Percentiles rank a stretch among this genome's conserved stretches.
These are phyloP conservation scores for Dioszegia crocea DNA, from an alignment of 768 basidiomycete species.

Conservation along the genomic window DNA sequence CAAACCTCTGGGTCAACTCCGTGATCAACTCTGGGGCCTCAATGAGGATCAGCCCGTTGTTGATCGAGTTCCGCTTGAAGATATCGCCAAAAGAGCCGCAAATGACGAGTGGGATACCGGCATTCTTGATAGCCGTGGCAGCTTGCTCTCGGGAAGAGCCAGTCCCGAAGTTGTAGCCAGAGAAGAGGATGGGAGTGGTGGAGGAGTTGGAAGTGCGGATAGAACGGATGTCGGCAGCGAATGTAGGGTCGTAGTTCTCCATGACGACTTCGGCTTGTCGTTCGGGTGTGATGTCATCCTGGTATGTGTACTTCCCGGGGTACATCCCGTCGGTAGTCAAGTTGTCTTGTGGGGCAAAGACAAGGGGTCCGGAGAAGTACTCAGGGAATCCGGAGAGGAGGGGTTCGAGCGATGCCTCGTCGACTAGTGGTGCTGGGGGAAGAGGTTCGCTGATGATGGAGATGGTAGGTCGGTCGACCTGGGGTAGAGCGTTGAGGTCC, in stretches of 20 bases:
- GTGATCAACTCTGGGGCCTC: slow-evolving; percentile 84
- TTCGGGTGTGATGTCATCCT: slow-evolving; percentile 94
- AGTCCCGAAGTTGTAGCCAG: slow-evolving; percentile 98
- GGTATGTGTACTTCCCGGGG: slow-evolving; percentile 98
- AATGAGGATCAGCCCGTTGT: slow-evolving; percentile 92
- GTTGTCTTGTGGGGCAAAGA: slow-evolving; percentile 95
- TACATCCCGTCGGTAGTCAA: slow-evolving; percentile 97
- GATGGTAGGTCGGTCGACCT: slow-evolving; percentile 41
- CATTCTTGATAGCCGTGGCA: slow-evolving; percentile 90
- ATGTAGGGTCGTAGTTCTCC: slow-evolving; percentile 92
- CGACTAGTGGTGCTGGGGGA: slow-evolving; percentile 42
- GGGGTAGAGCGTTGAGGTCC: slow-evolving; percentile 57
- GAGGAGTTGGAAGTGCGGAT: slow-evolving; percentile 39
- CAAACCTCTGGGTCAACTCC: slow-evolving; percentile 73
- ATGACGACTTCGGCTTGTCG: slow-evolving; percentile 94
- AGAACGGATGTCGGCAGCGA: slow-evolving; percentile 65
- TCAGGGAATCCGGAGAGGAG: slow-evolving; percentile 78
- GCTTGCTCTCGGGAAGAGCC: slow-evolving; percentile 98
- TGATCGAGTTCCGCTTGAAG: slow-evolving; percentile 98
- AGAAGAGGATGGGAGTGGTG: slow-evolving; percentile 64
- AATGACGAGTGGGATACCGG: slow-evolving; percentile 85
- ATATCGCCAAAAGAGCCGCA: slow-evolving; percentile 99
- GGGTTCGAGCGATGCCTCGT: slow-evolving; percentile 67
- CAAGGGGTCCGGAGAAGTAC: slow-evolving; percentile 72
- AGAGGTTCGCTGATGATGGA: slow-evolving; percentile 44